Evolutionary conservation across 805 yeast genomes (phyloP).

Genomic region (Candida chauliodis): DNA sequence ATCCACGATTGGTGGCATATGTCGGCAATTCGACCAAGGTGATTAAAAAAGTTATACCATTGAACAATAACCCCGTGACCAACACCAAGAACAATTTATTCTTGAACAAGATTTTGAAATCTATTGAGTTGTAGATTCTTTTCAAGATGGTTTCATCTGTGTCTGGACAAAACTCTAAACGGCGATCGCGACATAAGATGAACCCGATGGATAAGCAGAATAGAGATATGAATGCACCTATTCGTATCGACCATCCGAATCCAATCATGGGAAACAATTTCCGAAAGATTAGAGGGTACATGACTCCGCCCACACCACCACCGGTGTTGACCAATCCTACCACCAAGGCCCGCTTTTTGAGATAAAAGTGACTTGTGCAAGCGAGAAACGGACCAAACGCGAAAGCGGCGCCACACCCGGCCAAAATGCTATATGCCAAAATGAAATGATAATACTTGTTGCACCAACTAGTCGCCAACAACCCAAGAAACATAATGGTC

Average conservation of each 20-base stretch:
- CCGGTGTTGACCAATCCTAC: conserved; percentile 27
- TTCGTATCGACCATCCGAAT: conserved; percentile 28
- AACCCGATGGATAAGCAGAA: conserved; percentile 14
- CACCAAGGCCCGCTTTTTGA: conserved; percentile 21
- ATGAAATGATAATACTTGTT: conserved; percentile 22
- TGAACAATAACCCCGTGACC: conserved; percentile 23
- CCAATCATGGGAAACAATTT: conserved; percentile 24
- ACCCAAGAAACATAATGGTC: conserved; percentile 16
- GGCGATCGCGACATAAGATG: conserved; percentile 19
- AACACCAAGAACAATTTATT: conserved; percentile 19
- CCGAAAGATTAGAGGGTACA: conserved; percentile 25
- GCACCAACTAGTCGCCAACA: conserved; percentile 19
- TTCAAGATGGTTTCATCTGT: conserved; percentile 9
- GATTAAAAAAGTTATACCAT: conserved; percentile 27
- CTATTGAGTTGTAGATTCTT: conserved; percentile 20
- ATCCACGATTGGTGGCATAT: conserved; percentile 23
- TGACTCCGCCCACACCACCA: conserved; percentile 30
- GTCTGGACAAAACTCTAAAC: conserved; percentile 12
- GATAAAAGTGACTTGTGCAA: conserved; percentile 22
- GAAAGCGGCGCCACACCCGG: conserved; percentile 23
- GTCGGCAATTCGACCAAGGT: conserved; percentile 22
- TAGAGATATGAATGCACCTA: conserved; percentile 21
- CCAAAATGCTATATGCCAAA: conserved; percentile 20
- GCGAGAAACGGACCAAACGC: conserved; percentile 23
- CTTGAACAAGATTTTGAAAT: conserved; percentile 20